phyloP scores from a whole-genome alignment of 1,139 yeast species.

The Debaryomyces sp. region DNA sequence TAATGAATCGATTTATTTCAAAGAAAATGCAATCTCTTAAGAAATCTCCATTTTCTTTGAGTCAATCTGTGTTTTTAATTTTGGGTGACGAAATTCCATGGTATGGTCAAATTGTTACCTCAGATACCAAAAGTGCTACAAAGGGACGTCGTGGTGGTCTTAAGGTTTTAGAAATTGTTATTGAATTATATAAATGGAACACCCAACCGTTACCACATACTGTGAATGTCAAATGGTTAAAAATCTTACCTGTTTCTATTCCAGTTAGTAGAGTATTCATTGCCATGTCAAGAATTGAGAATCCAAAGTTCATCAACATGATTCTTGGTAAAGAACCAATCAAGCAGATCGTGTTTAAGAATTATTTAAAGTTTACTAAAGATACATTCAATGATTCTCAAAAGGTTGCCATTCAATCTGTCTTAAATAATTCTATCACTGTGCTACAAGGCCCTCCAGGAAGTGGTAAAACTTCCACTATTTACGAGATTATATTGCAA shows the following conservation, averaged over 20 bases:
- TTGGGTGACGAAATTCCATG: conserved; percentile 40
- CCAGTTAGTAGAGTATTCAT: conserved; percentile 63
- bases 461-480: conserved; percentile 68
- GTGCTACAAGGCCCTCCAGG: conserved; percentile 73
- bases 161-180: conserved; percentile 43
- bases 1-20: conserved; percentile 45
- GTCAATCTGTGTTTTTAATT: conserved; percentile 50
- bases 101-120: conserved; percentile 52
- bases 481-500: conserved; percentile 66
- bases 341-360: conserved; percentile 58
- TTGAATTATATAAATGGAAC: conserved; percentile 63
- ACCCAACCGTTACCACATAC: conserved; percentile 48
- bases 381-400: conserved; percentile 64
- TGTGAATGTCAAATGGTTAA: conserved; percentile 41
- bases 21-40: conserved; percentile 43
- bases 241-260: conserved; percentile 62
- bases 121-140: conserved; percentile 28
- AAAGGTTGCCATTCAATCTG: conserved; percentile 67
- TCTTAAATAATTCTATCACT: conserved; percentile 65
- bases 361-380: conserved; percentile 51
- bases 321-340: conserved; percentile 63
- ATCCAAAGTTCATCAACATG: conserved; percentile 59
- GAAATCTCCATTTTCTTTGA: conserved; percentile 50
- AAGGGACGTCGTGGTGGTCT: conserved; percentile 17
- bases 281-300: conserved; percentile 63